phyloP scores from a whole-genome alignment of 2,329 filamentous ascomycete genomes.

The Colletotrichum scovillei region DNA sequence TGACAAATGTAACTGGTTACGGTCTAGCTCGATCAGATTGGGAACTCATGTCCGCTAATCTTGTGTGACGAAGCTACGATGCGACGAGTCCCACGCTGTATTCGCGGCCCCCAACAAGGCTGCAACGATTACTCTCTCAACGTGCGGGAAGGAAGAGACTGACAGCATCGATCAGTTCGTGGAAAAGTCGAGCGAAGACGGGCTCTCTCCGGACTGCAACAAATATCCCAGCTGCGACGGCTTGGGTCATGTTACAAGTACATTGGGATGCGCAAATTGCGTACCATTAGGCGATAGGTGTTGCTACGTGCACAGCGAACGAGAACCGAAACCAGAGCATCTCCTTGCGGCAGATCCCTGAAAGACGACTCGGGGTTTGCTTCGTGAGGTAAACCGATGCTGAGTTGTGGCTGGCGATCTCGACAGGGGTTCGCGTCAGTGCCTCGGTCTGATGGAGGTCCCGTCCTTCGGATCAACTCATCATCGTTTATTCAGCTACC shows the following conservation, averaged over 20 bases:
- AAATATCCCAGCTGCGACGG: constrained; percentile 18
- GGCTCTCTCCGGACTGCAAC: not conserved
- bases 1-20: constrained; percentile 12
- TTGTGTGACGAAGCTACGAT: constrained; percentile 28
- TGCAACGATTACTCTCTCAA: not conserved
- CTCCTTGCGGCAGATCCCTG: constrained; percentile 27
- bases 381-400: constrained; percentile 36
- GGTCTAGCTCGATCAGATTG: constrained; percentile 23
- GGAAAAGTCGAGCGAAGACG: not conserved
- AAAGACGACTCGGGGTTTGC: constrained; percentile 29
- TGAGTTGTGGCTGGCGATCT: constrained; percentile 37
- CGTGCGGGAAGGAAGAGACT: not conserved
- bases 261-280: constrained; percentile 30
- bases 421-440: constrained; percentile 31
- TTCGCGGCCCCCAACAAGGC: not conserved
- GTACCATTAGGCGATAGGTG: constrained; percentile 24
- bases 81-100: constrained; percentile 18
- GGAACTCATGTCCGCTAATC: constrained; percentile 34
- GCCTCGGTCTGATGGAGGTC: constrained; percentile 33
- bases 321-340: constrained; percentile 20
- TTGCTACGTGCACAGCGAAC: constrained; percentile 3
- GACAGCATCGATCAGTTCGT: not conserved
- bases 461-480: constrained; percentile 29
- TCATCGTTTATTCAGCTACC: constrained; percentile 27
- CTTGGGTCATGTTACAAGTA: constrained; percentile 30